These are phyloP conservation scores for Eucalyptus camaldulensis DNA, from an alignment of 345 rosid genomes.

Conservation along the genomic window DNA sequence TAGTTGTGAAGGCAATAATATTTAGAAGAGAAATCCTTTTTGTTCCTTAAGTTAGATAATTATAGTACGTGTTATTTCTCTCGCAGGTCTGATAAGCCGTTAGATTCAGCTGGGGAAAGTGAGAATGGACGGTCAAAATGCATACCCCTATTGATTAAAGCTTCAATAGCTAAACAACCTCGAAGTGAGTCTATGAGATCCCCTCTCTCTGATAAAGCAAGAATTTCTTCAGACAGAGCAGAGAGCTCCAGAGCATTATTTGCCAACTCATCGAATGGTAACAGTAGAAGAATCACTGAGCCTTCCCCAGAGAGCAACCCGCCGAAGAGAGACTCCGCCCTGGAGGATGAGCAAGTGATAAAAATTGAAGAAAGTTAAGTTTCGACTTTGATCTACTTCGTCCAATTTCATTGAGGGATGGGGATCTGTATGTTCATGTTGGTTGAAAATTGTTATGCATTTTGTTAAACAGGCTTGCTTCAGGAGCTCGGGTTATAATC, in stretches of 20 bases:
- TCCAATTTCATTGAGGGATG: neutral
- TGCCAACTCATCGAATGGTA: conserved; percentile 10
- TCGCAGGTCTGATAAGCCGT: conserved; percentile 44
- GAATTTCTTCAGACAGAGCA: conserved; percentile 38
- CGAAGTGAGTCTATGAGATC: conserved; percentile 58
- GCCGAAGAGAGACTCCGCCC: conserved; percentile 40
- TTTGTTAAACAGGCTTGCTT: conserved; percentile 79
- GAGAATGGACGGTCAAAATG: conserved; percentile 46
- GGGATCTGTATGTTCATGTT: neutral
- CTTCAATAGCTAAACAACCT: conserved; percentile 50
- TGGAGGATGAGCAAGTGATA: conserved; percentile 63
- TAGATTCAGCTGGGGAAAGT: conserved; percentile 30
- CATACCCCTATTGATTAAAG: conserved; percentile 47
- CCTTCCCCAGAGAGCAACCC: conserved; percentile 15
- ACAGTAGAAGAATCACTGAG: conserved; percentile 50
- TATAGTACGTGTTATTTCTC: neutral
- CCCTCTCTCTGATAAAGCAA: conserved; percentile 47
- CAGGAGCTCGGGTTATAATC: conserved; percentile 96
- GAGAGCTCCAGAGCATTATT: conserved; percentile 9
- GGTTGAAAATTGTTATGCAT: neutral
- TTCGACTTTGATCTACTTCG: neutral
- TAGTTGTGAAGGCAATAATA: neutral
- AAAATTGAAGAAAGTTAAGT: conserved; percentile 92
- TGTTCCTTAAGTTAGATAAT: neutral
- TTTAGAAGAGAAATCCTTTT: neutral